A percentile compares a stretch with the other conserved stretches of the same genome.
These are phyloP conservation scores for Rhododendron ovatum DNA, from an alignment of 148 eudicot species.

Conservation along the genomic window DNA sequence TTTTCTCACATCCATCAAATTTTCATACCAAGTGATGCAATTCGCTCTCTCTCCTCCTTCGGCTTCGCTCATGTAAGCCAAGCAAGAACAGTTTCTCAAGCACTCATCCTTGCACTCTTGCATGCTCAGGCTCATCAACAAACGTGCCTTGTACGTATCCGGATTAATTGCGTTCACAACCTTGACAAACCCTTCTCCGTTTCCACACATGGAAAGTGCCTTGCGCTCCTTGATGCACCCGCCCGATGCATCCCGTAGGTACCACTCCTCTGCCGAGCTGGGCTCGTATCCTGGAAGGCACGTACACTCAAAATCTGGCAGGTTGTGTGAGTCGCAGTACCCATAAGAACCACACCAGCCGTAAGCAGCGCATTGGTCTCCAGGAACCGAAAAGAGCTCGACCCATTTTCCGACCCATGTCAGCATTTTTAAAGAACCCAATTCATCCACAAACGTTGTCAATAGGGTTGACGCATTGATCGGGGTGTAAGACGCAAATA, in stretches of 20 bases:
- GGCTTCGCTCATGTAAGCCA: too few species aligned
- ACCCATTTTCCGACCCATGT: neutral
- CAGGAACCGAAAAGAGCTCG: neutral
- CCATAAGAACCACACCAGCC: neutral
- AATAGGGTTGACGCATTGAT: neutral
- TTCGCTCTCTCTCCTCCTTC: too few species aligned
- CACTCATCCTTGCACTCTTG: neutral
- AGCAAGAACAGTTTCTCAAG: neutral
- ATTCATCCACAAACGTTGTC: too few species aligned
- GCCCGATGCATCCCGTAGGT: slow-evolving; percentile 29
- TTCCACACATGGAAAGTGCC: slow-evolving; percentile 27
- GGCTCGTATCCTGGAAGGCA: neutral
- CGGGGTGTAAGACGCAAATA: neutral
- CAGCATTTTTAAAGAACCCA: too few species aligned
- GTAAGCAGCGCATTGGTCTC: neutral
- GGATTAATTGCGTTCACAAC: slow-evolving; percentile 33
- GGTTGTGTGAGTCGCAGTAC: neutral
- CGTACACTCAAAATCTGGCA: neutral
- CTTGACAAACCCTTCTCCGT: slow-evolving; percentile 47
- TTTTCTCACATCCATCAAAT: too few species aligned
- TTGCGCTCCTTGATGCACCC: slow-evolving; percentile 36
- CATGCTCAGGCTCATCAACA: too few species aligned
- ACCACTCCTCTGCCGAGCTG: neutral
- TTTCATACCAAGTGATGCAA: too few species aligned
- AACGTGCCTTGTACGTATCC: slow-evolving; percentile 17